Evolutionary conservation across 495 filamentous ascomycete species (phyloP), one percentile per base, ranked within the genome.

Genomic region (Cenococcum geophilum): DNA sequence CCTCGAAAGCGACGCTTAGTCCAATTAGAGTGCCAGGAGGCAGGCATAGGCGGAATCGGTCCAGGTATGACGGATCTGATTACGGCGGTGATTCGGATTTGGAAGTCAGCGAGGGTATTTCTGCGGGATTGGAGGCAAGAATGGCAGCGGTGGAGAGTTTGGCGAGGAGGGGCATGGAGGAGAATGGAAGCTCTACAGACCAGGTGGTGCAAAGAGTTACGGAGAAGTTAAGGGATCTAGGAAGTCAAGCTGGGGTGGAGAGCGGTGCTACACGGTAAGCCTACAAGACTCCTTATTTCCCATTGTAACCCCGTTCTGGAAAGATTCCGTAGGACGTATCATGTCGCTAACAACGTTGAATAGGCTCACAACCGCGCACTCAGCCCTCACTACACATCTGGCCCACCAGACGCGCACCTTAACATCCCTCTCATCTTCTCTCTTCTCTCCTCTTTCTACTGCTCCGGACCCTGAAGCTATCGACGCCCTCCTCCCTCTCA

Each of bases 361-460:
- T 65, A 95, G 91, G 69, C 79, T 96, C 59, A 90, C 91, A 67
- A 95, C 91, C 25, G 89, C 91, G 37, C 89, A 97, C 73, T 84
- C 86, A 43, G 89, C 91, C 18, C 80, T 97, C 36, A 85, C 89
- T 55, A 86, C 87, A 35, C 89, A 96, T 71, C 79, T 95, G 37
- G 80, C 80, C n/a, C 85, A 93, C 75, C 89, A 95, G 78, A 88
- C 89, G 34, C 85, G 88, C 53, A 82, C 84, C 20, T 80, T 96
- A 5, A 88, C 92, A 74, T 88, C 85, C 54, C 85, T 97, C 45
- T 82, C 85, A 45, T 88, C 89, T 69, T 82, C 88, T 12, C 77
- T 87, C 59, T 70, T 80, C 55, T 82, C 82, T 4, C 83, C 83
- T 4, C 72, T 84, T 77, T 64, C 76, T 78, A 60, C 77, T 77